Conservation (phyloP, 169 alveolate genomes). For the Plasmodium malariae region DNA sequence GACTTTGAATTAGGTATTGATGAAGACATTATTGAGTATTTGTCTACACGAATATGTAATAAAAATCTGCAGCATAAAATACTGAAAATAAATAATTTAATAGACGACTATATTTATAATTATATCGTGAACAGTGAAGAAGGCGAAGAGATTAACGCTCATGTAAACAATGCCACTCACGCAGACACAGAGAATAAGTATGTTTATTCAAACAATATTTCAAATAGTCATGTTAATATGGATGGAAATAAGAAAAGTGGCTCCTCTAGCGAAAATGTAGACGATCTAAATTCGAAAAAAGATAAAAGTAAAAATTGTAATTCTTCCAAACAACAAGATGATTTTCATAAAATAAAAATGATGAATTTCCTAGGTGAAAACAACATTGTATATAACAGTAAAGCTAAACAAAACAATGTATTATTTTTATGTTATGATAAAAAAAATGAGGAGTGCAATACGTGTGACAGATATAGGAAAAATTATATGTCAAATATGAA, state of each 20-base stretch:
- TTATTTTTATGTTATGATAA: constrained; percentile 47
- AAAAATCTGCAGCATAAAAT: constrained; percentile 61
- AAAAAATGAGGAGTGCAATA: constrained; percentile 41
- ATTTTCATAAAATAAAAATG: constrained; percentile 5
- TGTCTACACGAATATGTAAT: constrained; percentile 21
- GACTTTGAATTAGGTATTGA: constrained; percentile 56
- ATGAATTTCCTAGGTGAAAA: neutral
- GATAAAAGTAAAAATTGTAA: neutral
- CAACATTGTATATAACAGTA: neutral
- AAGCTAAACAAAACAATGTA: constrained; percentile 16
- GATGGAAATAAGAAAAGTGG: neutral
- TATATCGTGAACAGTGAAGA: constrained; percentile 16
- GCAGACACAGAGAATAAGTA: neutral
- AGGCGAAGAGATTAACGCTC: neutral
- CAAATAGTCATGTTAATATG: neutral
- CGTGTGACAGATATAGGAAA: constrained; percentile 35
- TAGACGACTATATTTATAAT: constrained; percentile 31
- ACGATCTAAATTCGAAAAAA: neutral
- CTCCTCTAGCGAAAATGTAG: neutral
- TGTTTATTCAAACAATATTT: neutral
- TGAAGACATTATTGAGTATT: constrained; percentile 23
- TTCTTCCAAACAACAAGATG: neutral
- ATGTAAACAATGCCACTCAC: neutral
- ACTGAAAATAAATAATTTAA: constrained; percentile 45
- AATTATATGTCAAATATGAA: constrained; percentile 69